Percentiles rank a stretch among this genome's conserved stretches.
Evolutionary conservation across 2,329 filamentous ascomycete genomes (phyloP).

Genomic region (Fusarium sp.): DNA sequence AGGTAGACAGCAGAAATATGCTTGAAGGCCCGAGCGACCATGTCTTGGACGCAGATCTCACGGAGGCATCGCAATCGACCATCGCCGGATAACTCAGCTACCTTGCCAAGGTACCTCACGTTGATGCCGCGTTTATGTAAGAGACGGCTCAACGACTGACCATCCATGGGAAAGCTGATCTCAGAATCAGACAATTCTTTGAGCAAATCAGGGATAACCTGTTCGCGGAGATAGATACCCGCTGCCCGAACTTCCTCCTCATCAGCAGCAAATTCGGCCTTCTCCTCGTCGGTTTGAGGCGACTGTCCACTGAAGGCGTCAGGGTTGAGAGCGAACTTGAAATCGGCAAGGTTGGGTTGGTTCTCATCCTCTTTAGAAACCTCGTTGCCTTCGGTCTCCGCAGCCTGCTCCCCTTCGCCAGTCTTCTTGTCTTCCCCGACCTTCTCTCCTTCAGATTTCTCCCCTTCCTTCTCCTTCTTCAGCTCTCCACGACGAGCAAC

Average conservation of each 20-base stretch:
- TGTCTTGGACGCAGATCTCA: conserved; percentile 85
- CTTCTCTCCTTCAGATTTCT: conserved; percentile 30
- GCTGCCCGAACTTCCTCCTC: conserved; percentile 89
- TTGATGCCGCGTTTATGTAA: conserved; percentile 98
- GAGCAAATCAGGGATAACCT: conserved; percentile 85
- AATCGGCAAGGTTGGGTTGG: conserved; percentile 86
- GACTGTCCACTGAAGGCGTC: conserved; percentile 94
- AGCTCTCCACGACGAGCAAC: conserved; percentile 68
- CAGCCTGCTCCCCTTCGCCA: conserved; percentile 49
- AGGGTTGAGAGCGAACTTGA: conserved; percentile 90
- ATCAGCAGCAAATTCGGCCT: conserved; percentile 82
- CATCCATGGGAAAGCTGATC: conserved; percentile 98
- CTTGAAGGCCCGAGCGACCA: conserved; percentile 96
- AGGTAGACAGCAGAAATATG: conserved; percentile 85
- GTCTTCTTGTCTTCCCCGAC: conserved; percentile 47
- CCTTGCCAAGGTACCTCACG: conserved; percentile 89
- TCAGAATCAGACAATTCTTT: conserved; percentile 91
- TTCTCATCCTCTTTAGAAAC: conserved; percentile 53
- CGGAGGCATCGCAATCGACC: conserved; percentile 80
- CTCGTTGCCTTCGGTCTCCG: conserved; percentile 46
- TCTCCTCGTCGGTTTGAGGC: conserved; percentile 91
- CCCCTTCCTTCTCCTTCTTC: conserved; percentile 43
- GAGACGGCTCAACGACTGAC: conserved; percentile 86
- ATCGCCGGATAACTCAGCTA: conserved; percentile 77
- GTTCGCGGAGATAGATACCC: conserved; percentile 79